phyloP scores from a whole-genome alignment of 495 filamentous ascomycete genomes.

The Cercophora newfieldiana region DNA sequence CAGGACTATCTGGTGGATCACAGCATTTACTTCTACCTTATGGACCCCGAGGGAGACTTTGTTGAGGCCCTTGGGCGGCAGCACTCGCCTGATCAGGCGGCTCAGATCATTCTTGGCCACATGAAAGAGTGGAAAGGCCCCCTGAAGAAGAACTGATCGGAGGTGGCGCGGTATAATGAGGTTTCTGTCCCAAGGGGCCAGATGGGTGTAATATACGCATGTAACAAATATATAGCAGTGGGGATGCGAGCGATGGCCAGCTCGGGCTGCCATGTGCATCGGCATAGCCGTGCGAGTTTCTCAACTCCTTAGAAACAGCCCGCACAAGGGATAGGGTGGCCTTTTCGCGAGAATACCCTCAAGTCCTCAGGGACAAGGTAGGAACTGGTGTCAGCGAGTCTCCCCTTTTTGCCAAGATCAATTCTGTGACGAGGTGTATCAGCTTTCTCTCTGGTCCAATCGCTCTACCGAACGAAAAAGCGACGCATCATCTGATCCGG shows the following conservation, averaged over 20 bases:
- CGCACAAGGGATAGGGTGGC: too few species aligned
- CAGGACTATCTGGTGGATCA: conserved; percentile 98
- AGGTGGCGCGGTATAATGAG: neutral
- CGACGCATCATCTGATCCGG: neutral
- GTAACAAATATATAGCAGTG: neutral
- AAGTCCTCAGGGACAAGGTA: too few species aligned
- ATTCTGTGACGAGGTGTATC: too few species aligned
- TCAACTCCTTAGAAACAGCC: too few species aligned
- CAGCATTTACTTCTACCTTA: conserved; percentile 98
- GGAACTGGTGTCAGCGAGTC: too few species aligned
- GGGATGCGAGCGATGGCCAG: neutral
- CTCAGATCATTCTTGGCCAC: conserved; percentile 81
- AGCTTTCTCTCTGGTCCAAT: neutral
- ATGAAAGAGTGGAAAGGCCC: conserved; percentile 82
- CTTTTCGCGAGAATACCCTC: too few species aligned
- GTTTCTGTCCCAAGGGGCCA: neutral
- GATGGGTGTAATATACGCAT: neutral
- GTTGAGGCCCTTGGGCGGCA: conserved; percentile 95
- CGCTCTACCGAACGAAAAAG: neutral
- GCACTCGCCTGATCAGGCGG: conserved; percentile 83
- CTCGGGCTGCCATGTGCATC: neutral
- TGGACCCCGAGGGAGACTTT: conserved; percentile 98
- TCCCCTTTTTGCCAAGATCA: too few species aligned
- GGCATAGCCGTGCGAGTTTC: neutral
- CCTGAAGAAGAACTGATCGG: conserved; percentile 15